Evolutionary conservation across 257 asterid genomes (phyloP), one percentile per base, ranked within the genome.

Genomic region (Nicotiana obtusifolia): DNA sequence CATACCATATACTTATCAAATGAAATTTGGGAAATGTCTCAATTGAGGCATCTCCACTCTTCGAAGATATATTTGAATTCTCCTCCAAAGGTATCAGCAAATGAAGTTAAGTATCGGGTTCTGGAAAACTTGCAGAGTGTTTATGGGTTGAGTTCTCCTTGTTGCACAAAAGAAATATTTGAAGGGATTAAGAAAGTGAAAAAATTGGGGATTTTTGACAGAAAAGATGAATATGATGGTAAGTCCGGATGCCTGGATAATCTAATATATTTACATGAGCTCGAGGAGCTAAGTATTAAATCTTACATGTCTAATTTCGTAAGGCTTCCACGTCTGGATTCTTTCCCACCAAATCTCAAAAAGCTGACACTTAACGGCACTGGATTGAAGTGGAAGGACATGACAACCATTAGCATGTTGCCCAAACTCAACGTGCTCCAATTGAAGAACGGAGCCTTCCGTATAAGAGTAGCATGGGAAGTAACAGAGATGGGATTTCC

Each of bases 361-460:
- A 73, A 47, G 20, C 2, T 73, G 61, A 73, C 61, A 44, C 79
- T 73, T 22, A 3, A 11, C 3, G 10, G 5, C 15, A 73, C 61
- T 10, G 5, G 31, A 4, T 33, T 73, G 4, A 3, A 7, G 14
- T 54, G 14, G 52, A 53, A 77, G 16, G 20, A 77, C 28, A 77
- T 77, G 81, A n/a, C 31, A 11, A 28, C 57, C 14, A 54, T 56
- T 77, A 61, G 53, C 17, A 30, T 0, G 65, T 54, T 77, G 9
- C 81, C 68, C 33, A 77, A 31, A 4, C 81, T 77, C 61, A 66
- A 77, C 53, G 15, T 56, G n/a, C 81, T 77, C 2, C 33, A 77
- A 4, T 53, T 77, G 64, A 28, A 28, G 41, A 9, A 17, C 0
- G 13, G 52, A 4, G 78, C 82, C 28, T 82, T 82, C 41, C 19